phyloP scores from a whole-genome alignment of 768 basidiomycete genomes.

The Tephrocybe rancida region DNA sequence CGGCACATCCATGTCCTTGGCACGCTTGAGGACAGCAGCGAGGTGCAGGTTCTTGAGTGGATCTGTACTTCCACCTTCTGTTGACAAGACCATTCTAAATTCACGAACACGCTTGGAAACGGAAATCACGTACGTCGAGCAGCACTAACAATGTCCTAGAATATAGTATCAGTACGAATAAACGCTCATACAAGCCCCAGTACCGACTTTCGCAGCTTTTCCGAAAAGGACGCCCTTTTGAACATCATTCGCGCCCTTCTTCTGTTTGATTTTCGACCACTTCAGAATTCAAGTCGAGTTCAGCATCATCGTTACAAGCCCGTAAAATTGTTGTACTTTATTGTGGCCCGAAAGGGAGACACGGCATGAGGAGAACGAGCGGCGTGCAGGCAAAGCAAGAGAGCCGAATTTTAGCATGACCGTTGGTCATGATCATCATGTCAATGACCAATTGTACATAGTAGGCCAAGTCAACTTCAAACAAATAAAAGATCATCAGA shows the following conservation, averaged over 20 bases:
- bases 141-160: conserved; percentile 65
- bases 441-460: neutral
- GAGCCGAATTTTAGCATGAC: conserved; percentile 14
- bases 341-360: conserved; percentile 39
- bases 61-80: conserved; percentile 60
- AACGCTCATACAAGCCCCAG: neutral
- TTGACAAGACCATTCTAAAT: neutral
- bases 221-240: conserved; percentile 61
- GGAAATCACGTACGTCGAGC: conserved; percentile 46
- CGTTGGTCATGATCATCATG: neutral
- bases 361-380: conserved; percentile 22
- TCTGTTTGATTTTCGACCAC: conserved; percentile 82
- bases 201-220: conserved; percentile 55
- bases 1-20: conserved; percentile 60
- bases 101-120: neutral
- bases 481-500: neutral
- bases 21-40: conserved; percentile 55
- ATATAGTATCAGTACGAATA: neutral
- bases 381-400: conserved; percentile 13
- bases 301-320: neutral
- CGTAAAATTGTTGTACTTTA: conserved; percentile 29
- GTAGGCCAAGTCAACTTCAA: neutral
- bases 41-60: conserved; percentile 57
- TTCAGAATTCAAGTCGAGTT: conserved; percentile 23
- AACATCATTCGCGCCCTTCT: conserved; percentile 65